phyloP scores from a whole-genome alignment of 441 rosid species.

The Syzygium syzygioides region DNA sequence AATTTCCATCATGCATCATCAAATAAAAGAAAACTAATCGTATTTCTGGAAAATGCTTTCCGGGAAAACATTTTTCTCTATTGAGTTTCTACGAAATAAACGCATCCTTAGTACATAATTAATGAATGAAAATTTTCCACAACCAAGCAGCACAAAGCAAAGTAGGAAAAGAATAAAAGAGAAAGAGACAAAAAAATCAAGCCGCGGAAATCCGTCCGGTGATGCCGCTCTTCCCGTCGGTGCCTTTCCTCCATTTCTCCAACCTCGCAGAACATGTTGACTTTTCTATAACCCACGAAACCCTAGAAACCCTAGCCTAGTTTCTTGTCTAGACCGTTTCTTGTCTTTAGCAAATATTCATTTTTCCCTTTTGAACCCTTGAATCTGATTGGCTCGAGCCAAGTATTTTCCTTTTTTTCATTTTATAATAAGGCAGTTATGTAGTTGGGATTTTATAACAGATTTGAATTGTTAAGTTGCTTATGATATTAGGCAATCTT shows the following conservation, averaged over 20 bases:
- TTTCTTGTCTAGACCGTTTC: not conserved
- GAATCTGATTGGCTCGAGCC: too few relatives aligned
- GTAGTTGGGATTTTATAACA: not conserved
- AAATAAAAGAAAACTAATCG: too few relatives aligned
- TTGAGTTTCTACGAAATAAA: too few relatives aligned
- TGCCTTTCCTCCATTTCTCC: not conserved
- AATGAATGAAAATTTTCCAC: not conserved
- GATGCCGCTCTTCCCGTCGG: not conserved
- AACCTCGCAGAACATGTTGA: not conserved
- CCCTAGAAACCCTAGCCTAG: not conserved
- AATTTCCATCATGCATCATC: too few relatives aligned
- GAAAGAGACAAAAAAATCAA: not conserved
- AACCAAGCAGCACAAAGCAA: not conserved
- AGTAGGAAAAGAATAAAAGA: not conserved
- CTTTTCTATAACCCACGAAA: not conserved
- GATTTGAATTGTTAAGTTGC: not conserved
- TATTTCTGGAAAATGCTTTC: too few relatives aligned
- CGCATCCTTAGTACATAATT: too few relatives aligned
- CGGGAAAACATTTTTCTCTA: too few relatives aligned
- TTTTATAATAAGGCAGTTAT: too few relatives aligned
- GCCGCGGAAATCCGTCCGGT: not conserved
- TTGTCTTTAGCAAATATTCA: not conserved
- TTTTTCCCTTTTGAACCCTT: not conserved
- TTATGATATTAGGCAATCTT: not conserved
- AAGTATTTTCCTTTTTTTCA: too few relatives aligned